Percentiles rank a stretch among this genome's conserved stretches.
Conservation (phyloP, 2,329 filamentous ascomycete species). For the Lasiodiplodia gonubiensis region DNA sequence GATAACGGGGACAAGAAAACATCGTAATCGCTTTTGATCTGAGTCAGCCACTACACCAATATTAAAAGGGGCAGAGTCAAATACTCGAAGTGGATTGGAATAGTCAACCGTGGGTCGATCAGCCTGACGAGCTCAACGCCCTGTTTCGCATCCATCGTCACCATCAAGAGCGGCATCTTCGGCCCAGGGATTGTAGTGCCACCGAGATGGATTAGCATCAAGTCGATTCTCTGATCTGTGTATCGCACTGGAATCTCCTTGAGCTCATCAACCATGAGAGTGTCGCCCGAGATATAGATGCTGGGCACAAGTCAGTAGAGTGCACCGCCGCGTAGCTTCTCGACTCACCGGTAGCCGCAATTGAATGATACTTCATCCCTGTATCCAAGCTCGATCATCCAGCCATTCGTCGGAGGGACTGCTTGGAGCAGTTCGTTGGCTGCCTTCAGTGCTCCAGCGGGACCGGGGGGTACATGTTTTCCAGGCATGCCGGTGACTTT, state of each 20-base stretch:
- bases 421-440: slow-evolving; percentile 57
- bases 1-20: not conserved
- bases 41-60: not conserved
- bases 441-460: slow-evolving; percentile 40
- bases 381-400: slow-evolving; percentile 68
- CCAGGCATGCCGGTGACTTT: slow-evolving; percentile 69
- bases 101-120: slow-evolving; percentile 65
- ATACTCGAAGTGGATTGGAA: slow-evolving; percentile 67
- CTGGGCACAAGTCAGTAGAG: slow-evolving; percentile 57
- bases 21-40: not conserved
- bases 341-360: not conserved
- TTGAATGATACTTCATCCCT: not conserved
- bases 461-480: slow-evolving; percentile 62
- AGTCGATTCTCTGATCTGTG: slow-evolving; percentile 59
- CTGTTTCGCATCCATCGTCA: slow-evolving; percentile 71
- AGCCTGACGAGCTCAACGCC: slow-evolving; percentile 65
- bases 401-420: slow-evolving; percentile 70
- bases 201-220: slow-evolving; percentile 71
- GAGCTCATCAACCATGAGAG: slow-evolving; percentile 66
- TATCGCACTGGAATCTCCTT: slow-evolving; percentile 65
- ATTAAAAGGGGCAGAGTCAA: not conserved
- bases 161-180: slow-evolving; percentile 65
- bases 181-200: slow-evolving; percentile 69
- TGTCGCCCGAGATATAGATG: slow-evolving; percentile 72
- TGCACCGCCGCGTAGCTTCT: slow-evolving; percentile 28